phyloP scores from a whole-genome alignment of 1,284 basidiomycete species.

The Xerocomus alliaceus region DNA sequence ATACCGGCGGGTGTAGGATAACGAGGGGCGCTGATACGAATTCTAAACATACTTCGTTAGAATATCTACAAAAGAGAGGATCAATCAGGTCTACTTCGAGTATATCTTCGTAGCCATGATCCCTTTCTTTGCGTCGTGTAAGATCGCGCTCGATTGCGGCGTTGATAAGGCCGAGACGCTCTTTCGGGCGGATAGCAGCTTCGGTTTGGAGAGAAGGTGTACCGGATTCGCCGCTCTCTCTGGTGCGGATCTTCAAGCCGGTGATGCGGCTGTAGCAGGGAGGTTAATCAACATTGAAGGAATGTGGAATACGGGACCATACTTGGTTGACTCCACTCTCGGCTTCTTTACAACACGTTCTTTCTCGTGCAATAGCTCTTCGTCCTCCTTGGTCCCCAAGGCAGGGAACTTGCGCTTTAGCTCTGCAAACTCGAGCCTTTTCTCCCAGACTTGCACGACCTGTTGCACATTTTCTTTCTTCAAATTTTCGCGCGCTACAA shows the following conservation, averaged over 20 bases:
- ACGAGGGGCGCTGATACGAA: slow-evolving; percentile 61
- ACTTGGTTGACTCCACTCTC: slow-evolving; percentile 52
- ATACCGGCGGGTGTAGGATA: slow-evolving; percentile 58
- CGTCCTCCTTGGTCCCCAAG: slow-evolving; percentile 77
- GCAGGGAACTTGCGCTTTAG: slow-evolving; percentile 80
- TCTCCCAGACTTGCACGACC: slow-evolving; percentile 78
- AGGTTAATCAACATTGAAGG: neutral
- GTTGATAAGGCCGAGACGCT: slow-evolving; percentile 67
- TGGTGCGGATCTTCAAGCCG: slow-evolving; percentile 56
- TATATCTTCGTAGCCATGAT: slow-evolving; percentile 86
- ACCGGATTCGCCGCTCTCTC: slow-evolving; percentile 51
- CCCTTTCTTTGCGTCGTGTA: slow-evolving; percentile 71
- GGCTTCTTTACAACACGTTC: slow-evolving; percentile 68
- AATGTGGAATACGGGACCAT: slow-evolving; percentile 20
- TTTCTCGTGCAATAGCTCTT: slow-evolving; percentile 82
- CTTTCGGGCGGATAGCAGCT: slow-evolving; percentile 64
- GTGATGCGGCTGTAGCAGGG: slow-evolving; percentile 49
- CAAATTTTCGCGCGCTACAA: slow-evolving; percentile 74
- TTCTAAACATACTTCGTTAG: slow-evolving; percentile 49
- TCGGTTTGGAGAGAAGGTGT: slow-evolving; percentile 53
- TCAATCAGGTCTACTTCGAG: slow-evolving; percentile 64
- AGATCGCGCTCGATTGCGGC: slow-evolving; percentile 74
- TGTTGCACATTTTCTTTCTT: slow-evolving; percentile 73
- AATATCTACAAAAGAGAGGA: neutral
- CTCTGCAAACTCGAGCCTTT: slow-evolving; percentile 76